These are phyloP conservation scores for Rhodamnia argentea DNA, from an alignment of 345 rosid genomes.

Conservation along the genomic window DNA sequence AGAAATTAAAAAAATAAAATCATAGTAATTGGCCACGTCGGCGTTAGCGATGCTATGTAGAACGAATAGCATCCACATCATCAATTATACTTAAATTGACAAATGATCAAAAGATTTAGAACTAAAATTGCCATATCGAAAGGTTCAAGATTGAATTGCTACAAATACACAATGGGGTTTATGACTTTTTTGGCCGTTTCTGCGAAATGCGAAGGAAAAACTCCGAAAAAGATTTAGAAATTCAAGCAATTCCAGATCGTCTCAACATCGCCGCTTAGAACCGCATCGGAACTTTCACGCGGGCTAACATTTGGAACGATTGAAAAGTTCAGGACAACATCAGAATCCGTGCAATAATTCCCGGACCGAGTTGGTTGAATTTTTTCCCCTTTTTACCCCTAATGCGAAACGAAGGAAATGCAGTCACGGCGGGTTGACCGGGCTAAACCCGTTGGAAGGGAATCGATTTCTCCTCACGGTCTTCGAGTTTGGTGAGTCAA, in stretches of 20 bases:
- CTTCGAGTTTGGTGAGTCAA: not conserved
- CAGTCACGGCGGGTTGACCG: not conserved
- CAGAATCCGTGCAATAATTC: not conserved
- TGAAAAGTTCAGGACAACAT: not conserved
- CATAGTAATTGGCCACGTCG: no score
- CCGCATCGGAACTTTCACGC: not conserved
- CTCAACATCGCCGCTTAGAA: not conserved
- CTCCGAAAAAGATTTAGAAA: no score
- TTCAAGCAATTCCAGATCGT: not conserved
- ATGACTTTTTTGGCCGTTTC: no score
- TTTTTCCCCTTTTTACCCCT: not conserved
- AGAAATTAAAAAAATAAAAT: no score
- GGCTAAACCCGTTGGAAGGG: not conserved
- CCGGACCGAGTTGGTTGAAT: rapidly evolving
- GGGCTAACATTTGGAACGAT: not conserved
- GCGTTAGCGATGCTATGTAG: no score
- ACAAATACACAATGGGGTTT: no score
- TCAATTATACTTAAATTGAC: no score
- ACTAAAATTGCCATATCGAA: no score
- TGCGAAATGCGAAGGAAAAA: no score
- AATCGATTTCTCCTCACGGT: not conserved
- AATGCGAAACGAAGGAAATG: not conserved
- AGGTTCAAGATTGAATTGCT: no score
- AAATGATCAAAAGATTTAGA: no score
- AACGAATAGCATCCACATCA: no score